Conservation (phyloP, 805 yeast species). For the Candida nonsorbophila region DNA sequence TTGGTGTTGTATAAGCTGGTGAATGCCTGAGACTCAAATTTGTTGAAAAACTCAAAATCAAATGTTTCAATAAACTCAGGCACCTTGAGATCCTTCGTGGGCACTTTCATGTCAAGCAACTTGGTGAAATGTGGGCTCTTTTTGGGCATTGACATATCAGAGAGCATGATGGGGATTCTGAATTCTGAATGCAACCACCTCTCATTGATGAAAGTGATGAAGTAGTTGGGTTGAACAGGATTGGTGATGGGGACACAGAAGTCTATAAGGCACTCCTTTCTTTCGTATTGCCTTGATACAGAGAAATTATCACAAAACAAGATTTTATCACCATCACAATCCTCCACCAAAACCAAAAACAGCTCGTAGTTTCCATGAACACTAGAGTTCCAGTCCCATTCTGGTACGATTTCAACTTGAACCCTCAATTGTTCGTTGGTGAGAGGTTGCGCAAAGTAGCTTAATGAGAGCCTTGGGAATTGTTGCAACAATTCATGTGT, state of each 20-base stretch:
- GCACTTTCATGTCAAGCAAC: conserved; percentile 46
- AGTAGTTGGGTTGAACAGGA: conserved; percentile 65
- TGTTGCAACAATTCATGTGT: conserved; percentile 57
- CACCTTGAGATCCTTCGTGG: conserved; percentile 43
- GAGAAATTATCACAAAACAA: conserved; percentile 53
- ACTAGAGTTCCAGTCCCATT: conserved; percentile 70
- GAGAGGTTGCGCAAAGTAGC: conserved; percentile 68
- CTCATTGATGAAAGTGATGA: conserved; percentile 69
- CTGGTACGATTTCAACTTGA: conserved; percentile 61
- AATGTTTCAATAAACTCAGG: conserved; percentile 45
- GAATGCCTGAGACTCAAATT: conserved; percentile 69
- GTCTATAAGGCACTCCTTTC: conserved; percentile 53
- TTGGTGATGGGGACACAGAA: conserved; percentile 57
- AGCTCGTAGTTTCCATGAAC: conserved; percentile 63
- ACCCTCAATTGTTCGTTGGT: conserved; percentile 63
- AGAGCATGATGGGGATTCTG: conserved; percentile 55
- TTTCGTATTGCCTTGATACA: conserved; percentile 45
- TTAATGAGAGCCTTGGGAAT: conserved; percentile 65
- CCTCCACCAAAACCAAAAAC: conserved; percentile 73
- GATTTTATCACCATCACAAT: conserved; percentile 73
- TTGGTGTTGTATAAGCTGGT: conserved; percentile 52
- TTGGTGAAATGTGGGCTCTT: conserved; percentile 60
- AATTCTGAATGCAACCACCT: conserved; percentile 78
- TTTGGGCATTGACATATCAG: conserved; percentile 51
- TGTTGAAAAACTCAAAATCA: conserved; percentile 55